Base-by-base conservation (phyloP, 495 filamentous ascomycete genomes). In the Penicillium manginii region DNA sequence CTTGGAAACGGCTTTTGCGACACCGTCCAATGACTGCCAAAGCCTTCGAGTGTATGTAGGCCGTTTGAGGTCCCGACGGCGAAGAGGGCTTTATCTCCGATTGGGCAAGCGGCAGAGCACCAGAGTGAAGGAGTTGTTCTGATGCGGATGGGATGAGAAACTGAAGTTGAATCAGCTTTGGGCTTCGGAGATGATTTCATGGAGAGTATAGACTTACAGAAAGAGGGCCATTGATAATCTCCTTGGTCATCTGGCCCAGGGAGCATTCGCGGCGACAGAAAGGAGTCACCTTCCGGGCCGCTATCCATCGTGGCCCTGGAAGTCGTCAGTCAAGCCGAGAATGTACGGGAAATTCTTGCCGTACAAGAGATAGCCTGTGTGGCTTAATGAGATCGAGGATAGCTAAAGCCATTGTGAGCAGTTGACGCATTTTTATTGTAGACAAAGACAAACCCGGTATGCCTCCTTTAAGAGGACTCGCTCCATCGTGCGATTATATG, bases 41-140 rank as follows among this genome's bases (percentile, higher is more conserved):
- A 58, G 4, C 63, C 73, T 42, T 73, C 66, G 8, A 78, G 56
- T 3, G 72, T 76, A 52, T 75, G 60, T 4, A 80, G 64, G 23
- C 75, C 77, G 17, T 77, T 65, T 9, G 77, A 80, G 4, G 75
- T 72, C 14, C 75, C 77, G 39, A 80, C 60, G 22, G 77, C 77
- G 39, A 80, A 80, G 12, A 69, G 54, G 3, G 72, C 62, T 33
- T 55, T 62, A 43, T 52, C 53, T 2, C 64, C 65, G 23, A 59
- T 55, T 48, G 71, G 77, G 31, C 68, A 72, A 0, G 75, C 59
- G 0, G 76, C 71, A 2, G 77, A 75, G 37, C 70, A 75, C 73
- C 74, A 77, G 29, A 78, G 37, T 0, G 70, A 70, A 14, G 64
- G 64, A 14, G 63, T 53, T 3, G 67, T 68, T 22, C 56, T 62